Evolutionary conservation across 768 basidiomycete species (phyloP).

Genomic region (Cubamyces lactineus): DNA sequence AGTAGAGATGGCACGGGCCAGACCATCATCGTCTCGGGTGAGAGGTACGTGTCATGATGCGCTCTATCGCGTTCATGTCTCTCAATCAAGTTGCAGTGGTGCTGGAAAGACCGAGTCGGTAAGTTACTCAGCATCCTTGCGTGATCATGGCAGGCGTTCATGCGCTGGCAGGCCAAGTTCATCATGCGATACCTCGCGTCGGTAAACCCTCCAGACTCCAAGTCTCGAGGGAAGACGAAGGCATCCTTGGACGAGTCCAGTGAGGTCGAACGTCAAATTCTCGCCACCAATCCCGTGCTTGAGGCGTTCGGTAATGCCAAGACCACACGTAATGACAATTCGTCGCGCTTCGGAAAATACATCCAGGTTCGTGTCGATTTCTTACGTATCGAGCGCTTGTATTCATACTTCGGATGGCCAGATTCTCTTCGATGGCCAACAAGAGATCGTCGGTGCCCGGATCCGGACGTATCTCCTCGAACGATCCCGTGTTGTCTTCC

Average conservation of each 20-base stretch:
- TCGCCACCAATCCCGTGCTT: constrained; percentile 99
- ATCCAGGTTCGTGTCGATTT: constrained; percentile 78
- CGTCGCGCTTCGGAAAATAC: constrained; percentile 98
- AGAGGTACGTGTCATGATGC: constrained; percentile 63
- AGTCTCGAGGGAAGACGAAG: constrained; percentile 66
- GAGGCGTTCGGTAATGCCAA: constrained; percentile 99
- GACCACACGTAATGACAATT: constrained; percentile 98
- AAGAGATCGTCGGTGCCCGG: constrained; percentile 98
- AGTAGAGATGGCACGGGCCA: constrained; percentile 91
- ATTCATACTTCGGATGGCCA: constrained; percentile 36
- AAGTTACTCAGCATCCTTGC: constrained; percentile 31
- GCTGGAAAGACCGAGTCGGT: constrained; percentile 99
- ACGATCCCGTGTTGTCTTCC: constrained; percentile 96
- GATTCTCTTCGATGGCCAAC: constrained; percentile 95
- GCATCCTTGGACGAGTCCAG: constrained; percentile 82
- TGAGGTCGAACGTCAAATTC: constrained; percentile 95
- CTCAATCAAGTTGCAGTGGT: constrained; percentile 60
- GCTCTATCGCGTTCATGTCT: constrained; percentile 11
- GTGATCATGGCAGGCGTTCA: constrained; percentile 12
- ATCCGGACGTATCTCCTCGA: constrained; percentile 98
- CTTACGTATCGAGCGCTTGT: neutral
- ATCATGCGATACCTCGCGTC: constrained; percentile 99
- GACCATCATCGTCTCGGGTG: constrained; percentile 98
- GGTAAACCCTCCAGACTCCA: constrained; percentile 79
- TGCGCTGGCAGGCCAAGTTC: constrained; percentile 77